A percentile compares a stretch with the other conserved stretches of the same genome.
Conservation (phyloP, 163 green algal species). For the Scenedesmus sp. region DNA sequence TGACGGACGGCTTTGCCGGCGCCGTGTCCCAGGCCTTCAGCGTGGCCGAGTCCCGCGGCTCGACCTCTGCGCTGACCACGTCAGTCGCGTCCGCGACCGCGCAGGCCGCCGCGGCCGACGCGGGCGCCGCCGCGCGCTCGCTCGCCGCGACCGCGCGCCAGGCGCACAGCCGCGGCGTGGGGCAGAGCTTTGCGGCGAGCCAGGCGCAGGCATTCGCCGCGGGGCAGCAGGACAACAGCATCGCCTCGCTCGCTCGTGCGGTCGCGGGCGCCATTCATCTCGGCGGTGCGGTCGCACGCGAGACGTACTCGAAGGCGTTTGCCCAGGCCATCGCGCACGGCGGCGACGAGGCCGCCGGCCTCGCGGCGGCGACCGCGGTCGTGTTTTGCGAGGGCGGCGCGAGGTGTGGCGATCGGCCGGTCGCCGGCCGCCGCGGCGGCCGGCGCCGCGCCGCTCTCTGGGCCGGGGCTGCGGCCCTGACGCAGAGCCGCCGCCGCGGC, state of each 20-base stretch:
- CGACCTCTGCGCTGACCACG: background rate
- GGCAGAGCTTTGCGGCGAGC: conserved; percentile 12
- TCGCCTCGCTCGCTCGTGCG: conserved; percentile 9
- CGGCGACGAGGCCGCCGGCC: conserved; percentile 29
- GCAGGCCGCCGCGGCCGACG: background rate
- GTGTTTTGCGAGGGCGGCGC: conserved; percentile 38
- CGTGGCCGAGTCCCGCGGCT: conserved; percentile 1
- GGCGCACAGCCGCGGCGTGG: background rate
- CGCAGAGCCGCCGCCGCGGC: too few species aligned
- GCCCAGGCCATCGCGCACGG: conserved; percentile 9
- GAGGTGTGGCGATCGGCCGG: too few species aligned
- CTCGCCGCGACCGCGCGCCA: background rate
- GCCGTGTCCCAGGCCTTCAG: conserved; percentile 17
- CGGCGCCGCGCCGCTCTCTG: too few species aligned
- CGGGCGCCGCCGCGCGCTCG: conserved; percentile 6
- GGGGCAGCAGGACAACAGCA: background rate
- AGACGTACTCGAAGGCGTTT: conserved; percentile 15
- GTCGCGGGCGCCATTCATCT: conserved; percentile 25
- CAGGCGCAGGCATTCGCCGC: conserved; percentile 29
- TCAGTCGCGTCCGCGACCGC: conserved; percentile 10
- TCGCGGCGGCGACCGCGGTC: conserved; percentile 27
- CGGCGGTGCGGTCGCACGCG: conserved; percentile 6
- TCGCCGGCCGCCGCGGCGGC: too few species aligned
- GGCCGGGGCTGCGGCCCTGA: too few species aligned
- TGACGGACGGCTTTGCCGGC: conserved; percentile 1